Evolutionary conservation across 805 yeast species (phyloP), one percentile per base, ranked within the genome.

Genomic region (Candida berthetii): DNA sequence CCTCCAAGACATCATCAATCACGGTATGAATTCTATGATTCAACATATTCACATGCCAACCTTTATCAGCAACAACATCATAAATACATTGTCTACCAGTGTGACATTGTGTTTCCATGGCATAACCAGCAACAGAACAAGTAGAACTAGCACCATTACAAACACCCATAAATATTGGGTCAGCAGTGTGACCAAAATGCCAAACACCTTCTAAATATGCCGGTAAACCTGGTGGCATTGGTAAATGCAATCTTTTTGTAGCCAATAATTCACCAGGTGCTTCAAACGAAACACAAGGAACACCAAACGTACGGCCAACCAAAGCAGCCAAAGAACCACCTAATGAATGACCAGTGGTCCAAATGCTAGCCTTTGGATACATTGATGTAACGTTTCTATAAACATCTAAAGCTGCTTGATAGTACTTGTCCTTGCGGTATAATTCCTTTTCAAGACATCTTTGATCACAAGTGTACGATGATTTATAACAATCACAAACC

Each of bases 171-270:
- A 72, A 93, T 2, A 93, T 86, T 1, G 99, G 99, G 59, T 93
- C 99, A 0, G 96, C 98, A 2, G 93, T 93, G 59, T 93, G 91
- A 3, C 99, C 99, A 57, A 93, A 67, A 58, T 93, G 97, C 95
- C 95, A 93, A 9, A 93, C 76, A 48, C 86, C 82, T 53, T 90
- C 97, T 63, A 78, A 66, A 52, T 81, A 76, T 7, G 68, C 63
- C 0, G 96, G 90, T 13, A 86, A 58, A 1, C 96, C 96, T 1
- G 99, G 99, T 2, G 98, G 95, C 65, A 76, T 74, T 0, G 99
- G 99, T 38, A 93, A 70, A 63, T 90, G 97, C 36, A 93, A 68
- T 50, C 99, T 72, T 51, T 72, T 72, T 0, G 93, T 76, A 2
- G 99, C 93, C 42, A 93, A 65, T 56, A 77, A 63, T 51, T 93